Evolutionary conservation across 2,329 filamentous ascomycete genomes (phyloP).

Genomic region (Sporothrix brasiliensis): DNA sequence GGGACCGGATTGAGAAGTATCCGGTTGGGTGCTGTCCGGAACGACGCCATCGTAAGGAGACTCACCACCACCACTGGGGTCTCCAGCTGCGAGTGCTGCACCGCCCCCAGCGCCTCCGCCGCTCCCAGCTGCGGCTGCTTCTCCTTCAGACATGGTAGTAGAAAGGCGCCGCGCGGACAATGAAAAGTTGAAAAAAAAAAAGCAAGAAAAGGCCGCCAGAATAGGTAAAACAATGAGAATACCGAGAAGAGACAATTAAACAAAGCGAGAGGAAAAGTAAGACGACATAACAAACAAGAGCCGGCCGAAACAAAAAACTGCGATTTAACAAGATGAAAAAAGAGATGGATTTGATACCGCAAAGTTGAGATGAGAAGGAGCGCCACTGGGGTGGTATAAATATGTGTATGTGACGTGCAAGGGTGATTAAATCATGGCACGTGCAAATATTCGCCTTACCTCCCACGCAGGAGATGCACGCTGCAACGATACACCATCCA

Average conservation of each 20-base stretch:
- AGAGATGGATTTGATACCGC: not conserved
- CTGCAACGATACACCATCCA: not conserved
- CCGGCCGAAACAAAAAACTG: not conserved
- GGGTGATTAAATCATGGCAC: not conserved
- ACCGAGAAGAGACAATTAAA: not conserved
- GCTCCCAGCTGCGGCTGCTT: not conserved
- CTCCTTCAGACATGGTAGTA: conserved; percentile 32
- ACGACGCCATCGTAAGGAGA: not conserved
- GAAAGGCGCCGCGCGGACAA: not conserved
- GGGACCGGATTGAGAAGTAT: not conserved
- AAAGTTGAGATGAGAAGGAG: not conserved
- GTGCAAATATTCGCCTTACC: not conserved
- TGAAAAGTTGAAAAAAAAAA: not conserved
- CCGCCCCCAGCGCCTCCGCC: conserved; percentile 24
- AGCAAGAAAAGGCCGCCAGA: not conserved
- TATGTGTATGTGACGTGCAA: not conserved
- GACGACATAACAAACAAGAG: not conserved
- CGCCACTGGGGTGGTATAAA: not conserved
- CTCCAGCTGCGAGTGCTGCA: not conserved
- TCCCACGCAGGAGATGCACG: not conserved
- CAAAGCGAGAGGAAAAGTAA: not conserved
- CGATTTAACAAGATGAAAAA: not conserved
- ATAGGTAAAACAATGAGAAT: too few relatives aligned
- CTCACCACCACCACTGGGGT: conserved; percentile 18
- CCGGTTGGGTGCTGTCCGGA: not conserved